A percentile compares a stretch with the other conserved stretches of the same genome.
Conservation (phyloP, 441 rosid genomes). For the Lepidium campestre region DNA sequence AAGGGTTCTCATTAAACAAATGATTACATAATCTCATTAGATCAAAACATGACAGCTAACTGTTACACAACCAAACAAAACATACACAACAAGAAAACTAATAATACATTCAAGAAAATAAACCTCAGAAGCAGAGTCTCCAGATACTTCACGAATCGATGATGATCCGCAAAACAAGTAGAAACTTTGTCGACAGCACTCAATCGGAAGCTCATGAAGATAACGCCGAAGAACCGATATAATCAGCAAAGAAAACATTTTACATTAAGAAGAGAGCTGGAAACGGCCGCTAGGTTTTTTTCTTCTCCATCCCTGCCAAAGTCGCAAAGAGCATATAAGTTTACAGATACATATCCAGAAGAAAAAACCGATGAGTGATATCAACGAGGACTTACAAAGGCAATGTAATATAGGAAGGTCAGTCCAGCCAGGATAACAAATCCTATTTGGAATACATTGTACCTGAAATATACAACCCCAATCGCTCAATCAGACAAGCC, state of each 20-base stretch:
- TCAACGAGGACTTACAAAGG: constrained; percentile 59
- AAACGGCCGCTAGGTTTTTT: constrained; percentile 81
- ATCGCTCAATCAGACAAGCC: background rate
- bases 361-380: background rate
- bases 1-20: constrained; percentile 13
- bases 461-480: constrained; percentile 42
- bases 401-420: constrained; percentile 78
- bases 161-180: constrained; percentile 8
- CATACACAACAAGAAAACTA: background rate
- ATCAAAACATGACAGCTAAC: constrained; percentile 4
- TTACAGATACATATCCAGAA: background rate
- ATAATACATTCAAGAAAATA: background rate
- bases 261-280: constrained; percentile 63
- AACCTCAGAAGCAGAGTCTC: constrained; percentile 12
- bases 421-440: constrained; percentile 80
- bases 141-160: background rate
- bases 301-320: constrained; percentile 90
- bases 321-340: constrained; percentile 2
- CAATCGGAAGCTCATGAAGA: background rate
- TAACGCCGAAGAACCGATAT: background rate
- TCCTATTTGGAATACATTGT: constrained; percentile 92
- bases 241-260: background rate
- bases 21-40: constrained; percentile 14
- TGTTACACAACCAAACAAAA: constrained; percentile 20
- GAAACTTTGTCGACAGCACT: constrained; percentile 9